Conservation (phyloP, 1,139 yeast species). For the Geotrichum europaeum region DNA sequence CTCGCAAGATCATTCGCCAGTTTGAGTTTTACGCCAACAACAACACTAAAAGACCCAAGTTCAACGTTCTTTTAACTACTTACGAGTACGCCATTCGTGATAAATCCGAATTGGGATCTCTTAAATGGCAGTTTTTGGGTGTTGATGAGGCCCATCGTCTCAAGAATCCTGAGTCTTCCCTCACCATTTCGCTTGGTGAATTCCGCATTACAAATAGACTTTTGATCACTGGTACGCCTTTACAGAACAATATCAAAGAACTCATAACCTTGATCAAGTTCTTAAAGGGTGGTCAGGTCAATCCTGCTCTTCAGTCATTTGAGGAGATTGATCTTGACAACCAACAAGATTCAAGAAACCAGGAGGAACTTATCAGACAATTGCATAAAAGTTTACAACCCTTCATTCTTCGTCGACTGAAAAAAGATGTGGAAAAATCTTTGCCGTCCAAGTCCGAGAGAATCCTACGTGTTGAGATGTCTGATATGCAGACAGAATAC, state of each 20-base stretch:
- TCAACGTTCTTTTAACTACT: constrained; percentile 83
- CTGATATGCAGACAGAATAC: constrained; percentile 92
- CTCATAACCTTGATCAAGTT: constrained; percentile 92
- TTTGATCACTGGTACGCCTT: constrained; percentile 95
- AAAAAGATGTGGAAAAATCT: constrained; percentile 95
- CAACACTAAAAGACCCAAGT: constrained; percentile 59
- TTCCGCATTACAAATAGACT: constrained; percentile 80
- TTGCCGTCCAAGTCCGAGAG: constrained; percentile 93
- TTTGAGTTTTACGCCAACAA: constrained; percentile 70
- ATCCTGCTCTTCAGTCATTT: constrained; percentile 12
- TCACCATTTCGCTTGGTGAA: constrained; percentile 79
- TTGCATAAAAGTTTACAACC: constrained; percentile 84
- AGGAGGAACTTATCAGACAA: constrained; percentile 81
- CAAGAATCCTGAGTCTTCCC: constrained; percentile 88
- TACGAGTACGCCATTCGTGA: constrained; percentile 94
- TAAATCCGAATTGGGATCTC: constrained; percentile 65
- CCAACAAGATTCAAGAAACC: constrained; percentile 66
- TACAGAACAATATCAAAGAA: constrained; percentile 92
- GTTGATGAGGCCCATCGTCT: constrained; percentile 98
- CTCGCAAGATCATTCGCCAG: constrained; percentile 76
- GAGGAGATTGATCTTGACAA: constrained; percentile 82
- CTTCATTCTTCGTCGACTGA: constrained; percentile 82
- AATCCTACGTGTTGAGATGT: constrained; percentile 86
- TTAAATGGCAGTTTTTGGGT: constrained; percentile 94
- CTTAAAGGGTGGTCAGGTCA: constrained; percentile 87